Base-by-base conservation (phyloP, 1,284 basidiomycete genomes). In the Mycosarcoma mackinlayi region DNA sequence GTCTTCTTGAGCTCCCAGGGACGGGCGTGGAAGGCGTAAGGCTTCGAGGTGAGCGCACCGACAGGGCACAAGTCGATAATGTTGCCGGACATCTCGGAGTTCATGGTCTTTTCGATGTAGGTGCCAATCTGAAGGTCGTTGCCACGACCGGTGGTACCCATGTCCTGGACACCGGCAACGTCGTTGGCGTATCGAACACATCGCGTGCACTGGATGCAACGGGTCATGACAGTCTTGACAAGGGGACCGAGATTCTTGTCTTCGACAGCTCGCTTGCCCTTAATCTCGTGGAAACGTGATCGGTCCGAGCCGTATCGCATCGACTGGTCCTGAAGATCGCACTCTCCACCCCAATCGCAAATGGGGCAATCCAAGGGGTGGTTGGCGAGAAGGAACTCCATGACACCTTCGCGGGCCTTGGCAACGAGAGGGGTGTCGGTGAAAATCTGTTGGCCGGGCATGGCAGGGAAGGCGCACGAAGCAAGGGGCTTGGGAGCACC, bases 1-100 rank as follows among this genome's bases (percentile, higher is more conserved):
- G 96, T 98, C 84, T 91, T 93, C 87, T 98, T 98, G 80, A 98
- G 87, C 84, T 99, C 95, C 95, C 96, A 99, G 45, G 95, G 93
- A 57, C 96, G 88, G 11, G 94, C 92, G 72, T 94, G 91, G 89
- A 93, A 98, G 4, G 94, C 93, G 84, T 98, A 96, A 0, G 96
- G 96, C 85, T 98, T 98, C 85, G 92, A 94, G 35, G 96, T 99
- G 48, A 99, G 87, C 14, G 96, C 96, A 81, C 96, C 96, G 76
- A 98, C 96, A 62, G 86, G 86, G 84, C 96, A 99, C 23, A 98
- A 88, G 85, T 98, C 95, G 84, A 98, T 88, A 70, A 98, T 88
- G 86, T 99, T 99, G 49, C 95, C 96, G 21, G 93, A 96, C 80
- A 99, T 88, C 83, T 99, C 96, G 19, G 93, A 95, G 85, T 98